Conservation (phyloP, 2,329 filamentous ascomycete species). For the Aspergillus pseudoterreus region DNA sequence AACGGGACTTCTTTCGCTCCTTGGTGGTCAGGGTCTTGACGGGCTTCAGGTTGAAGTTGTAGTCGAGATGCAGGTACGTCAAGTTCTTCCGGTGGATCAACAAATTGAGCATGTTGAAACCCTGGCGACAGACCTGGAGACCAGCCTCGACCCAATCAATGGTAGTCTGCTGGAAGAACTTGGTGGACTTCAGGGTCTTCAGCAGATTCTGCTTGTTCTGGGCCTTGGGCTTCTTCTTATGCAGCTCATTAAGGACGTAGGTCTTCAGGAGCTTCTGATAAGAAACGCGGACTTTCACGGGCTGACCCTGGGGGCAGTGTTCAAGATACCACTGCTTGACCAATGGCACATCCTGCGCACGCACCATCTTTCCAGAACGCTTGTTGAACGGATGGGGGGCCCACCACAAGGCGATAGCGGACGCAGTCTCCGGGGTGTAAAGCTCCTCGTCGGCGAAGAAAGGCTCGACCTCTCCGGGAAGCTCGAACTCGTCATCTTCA, state of each 20-base stretch:
- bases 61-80: constrained; percentile 96
- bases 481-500: constrained; percentile 78
- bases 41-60: constrained; percentile 99
- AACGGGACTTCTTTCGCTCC: constrained; percentile 98
- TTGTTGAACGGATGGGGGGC: constrained; percentile 94
- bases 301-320: constrained; percentile 84
- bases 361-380: constrained; percentile 90
- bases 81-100: constrained; percentile 97
- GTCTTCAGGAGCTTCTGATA: constrained; percentile 98
- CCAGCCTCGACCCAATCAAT: constrained; percentile 99
- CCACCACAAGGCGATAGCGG: constrained; percentile 96
- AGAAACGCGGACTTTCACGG: constrained; percentile 94
- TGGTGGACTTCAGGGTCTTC: constrained; percentile 86
- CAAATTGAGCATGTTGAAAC: constrained; percentile 98
- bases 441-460: constrained; percentile 88
- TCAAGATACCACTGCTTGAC: constrained; percentile 99
- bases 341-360: constrained; percentile 92
- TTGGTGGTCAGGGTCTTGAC: constrained; percentile 98
- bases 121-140: constrained; percentile 94
- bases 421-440: constrained; percentile 82
- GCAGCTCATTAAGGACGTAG: constrained; percentile 92
- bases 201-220: constrained; percentile 92
- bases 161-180: constrained; percentile 99
- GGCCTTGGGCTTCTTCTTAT: constrained; percentile 92
- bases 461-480: constrained; percentile 75